Evolutionary conservation across 495 filamentous ascomycete genomes (phyloP).

Genomic region (Letharia lupina): DNA sequence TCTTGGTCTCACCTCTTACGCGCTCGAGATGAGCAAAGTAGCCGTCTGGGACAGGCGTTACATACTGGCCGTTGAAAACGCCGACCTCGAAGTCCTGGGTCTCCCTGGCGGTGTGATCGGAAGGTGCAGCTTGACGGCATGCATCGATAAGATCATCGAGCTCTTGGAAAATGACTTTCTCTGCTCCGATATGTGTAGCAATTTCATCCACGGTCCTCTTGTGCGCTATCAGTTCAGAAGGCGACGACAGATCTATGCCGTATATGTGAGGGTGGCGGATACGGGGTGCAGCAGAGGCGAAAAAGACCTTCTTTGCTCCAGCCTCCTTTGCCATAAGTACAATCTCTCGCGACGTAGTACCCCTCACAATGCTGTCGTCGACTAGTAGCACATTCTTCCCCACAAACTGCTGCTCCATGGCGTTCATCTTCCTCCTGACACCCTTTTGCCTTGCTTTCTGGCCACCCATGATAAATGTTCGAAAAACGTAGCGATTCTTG

Average conservation of each 20-base stretch:
- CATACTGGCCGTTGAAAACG: conserved; percentile 5
- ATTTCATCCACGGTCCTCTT: background rate
- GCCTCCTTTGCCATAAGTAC: conserved; percentile 5
- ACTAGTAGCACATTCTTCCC: conserved; percentile 9
- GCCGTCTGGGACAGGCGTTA: background rate
- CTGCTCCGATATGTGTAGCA: conserved; percentile 4
- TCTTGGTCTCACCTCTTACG: too few relatives aligned
- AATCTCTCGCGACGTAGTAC: conserved; percentile 5
- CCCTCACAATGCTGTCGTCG: conserved; percentile 11
- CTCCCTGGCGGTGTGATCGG: too few relatives aligned
- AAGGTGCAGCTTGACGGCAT: background rate
- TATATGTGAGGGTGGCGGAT: conserved; percentile 6
- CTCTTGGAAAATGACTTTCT: background rate
- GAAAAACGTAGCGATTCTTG: conserved; percentile 7
- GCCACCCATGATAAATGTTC: conserved; percentile 4
- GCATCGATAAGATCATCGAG: conserved; percentile 3
- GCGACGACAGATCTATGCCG: conserved; percentile 4
- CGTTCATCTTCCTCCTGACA: conserved; percentile 7
- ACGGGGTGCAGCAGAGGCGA: conserved; percentile 6
- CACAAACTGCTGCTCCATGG: conserved; percentile 3
- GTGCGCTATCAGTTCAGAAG: conserved; percentile 4
- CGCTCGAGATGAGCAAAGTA: too few relatives aligned
- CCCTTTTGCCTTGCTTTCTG: background rate
- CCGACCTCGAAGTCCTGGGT: background rate
- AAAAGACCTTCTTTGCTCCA: conserved; percentile 7